Conservation (phyloP, 495 filamentous ascomycete genomes). For the Aspergillus olivimuriae region DNA sequence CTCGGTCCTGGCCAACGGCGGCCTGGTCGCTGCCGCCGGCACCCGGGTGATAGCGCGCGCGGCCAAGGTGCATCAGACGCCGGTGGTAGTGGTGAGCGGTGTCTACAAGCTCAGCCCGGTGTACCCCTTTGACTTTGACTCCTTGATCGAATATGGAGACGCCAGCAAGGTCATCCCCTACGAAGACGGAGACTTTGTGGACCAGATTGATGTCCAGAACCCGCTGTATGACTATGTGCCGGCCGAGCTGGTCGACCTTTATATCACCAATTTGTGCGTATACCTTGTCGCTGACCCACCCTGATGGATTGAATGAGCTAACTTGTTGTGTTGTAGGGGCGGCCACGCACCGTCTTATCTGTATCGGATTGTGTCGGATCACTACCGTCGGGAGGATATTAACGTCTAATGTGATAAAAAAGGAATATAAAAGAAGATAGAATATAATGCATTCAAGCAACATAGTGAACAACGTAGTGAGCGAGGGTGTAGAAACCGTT, state of each 20-base stretch:
- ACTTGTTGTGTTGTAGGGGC: slow-evolving; percentile 48
- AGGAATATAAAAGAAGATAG: slow-evolving; percentile 1
- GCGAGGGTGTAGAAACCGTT: no score
- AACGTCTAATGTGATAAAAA: slow-evolving; percentile 39
- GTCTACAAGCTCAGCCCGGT: slow-evolving; percentile 89
- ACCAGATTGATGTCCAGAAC: slow-evolving; percentile 71
- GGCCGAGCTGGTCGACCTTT: slow-evolving; percentile 74
- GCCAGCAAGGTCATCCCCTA: slow-evolving; percentile 65
- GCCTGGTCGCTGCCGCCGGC: slow-evolving; percentile 72
- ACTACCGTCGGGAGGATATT: slow-evolving; percentile 79
- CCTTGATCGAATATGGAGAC: slow-evolving; percentile 75
- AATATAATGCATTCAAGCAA: neutral
- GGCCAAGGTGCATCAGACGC: slow-evolving; percentile 69
- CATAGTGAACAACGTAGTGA: neutral
- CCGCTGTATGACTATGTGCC: slow-evolving; percentile 79
- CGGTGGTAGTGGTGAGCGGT: slow-evolving; percentile 76
- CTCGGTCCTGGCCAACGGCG: slow-evolving; percentile 79
- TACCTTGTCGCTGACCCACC: neutral
- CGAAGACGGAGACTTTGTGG: slow-evolving; percentile 66
- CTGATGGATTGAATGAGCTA: slow-evolving; percentile 13
- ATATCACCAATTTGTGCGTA: slow-evolving; percentile 88
- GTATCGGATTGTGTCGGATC: slow-evolving; percentile 74
- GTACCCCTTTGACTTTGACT: slow-evolving; percentile 72
- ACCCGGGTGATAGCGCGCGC: slow-evolving; percentile 74
- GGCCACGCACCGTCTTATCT: slow-evolving; percentile 76